These are phyloP conservation scores for Blastobotrys petasosporus DNA, from an alignment of 1,139 yeast species.

Conservation along the genomic window DNA sequence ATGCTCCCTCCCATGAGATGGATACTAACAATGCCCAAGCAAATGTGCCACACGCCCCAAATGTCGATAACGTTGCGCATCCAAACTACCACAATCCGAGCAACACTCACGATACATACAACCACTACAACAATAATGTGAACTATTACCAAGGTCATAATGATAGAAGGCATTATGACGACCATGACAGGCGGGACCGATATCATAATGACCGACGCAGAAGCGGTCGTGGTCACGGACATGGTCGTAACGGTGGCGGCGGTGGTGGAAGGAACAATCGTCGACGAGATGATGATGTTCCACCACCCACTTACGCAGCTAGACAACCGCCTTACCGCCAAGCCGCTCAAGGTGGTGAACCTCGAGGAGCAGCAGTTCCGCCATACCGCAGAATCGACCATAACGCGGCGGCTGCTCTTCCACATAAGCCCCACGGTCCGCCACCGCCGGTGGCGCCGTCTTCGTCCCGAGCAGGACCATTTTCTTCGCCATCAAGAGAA, in stretches of 20 bases:
- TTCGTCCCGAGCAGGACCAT: conserved; percentile 1
- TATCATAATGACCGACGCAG: conserved; percentile 10
- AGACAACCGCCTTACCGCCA: neutral
- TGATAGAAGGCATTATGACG: too few species aligned
- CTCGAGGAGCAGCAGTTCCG: conserved; percentile 4
- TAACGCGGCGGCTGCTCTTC: neutral
- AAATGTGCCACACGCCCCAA: conserved; percentile 20
- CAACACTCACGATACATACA: conserved; percentile 4
- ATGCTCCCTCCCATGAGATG: conserved; percentile 85
- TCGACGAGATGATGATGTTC: conserved; percentile 4
- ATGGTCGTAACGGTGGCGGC: conserved; percentile 8
- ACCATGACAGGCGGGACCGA: neutral
- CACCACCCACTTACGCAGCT: neutral
- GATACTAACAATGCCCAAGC: conserved; percentile 53
- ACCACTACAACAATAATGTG: conserved; percentile 11
- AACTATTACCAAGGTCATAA: neutral
- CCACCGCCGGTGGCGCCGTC: conserved; percentile 13
- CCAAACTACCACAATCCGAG: conserved; percentile 12
- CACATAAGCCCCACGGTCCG: neutral
- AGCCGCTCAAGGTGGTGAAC: neutral
- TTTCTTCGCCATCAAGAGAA: conserved; percentile 9
- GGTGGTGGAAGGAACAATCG: neutral
- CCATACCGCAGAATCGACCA: conserved; percentile 1
- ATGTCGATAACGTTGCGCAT: conserved; percentile 14
- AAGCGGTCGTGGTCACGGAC: neutral